A percentile compares a stretch with the other conserved stretches of the same genome.
phyloP scores from a whole-genome alignment of 2,329 filamentous ascomycete species.

The Pseudogymnoascus verrucosus region DNA sequence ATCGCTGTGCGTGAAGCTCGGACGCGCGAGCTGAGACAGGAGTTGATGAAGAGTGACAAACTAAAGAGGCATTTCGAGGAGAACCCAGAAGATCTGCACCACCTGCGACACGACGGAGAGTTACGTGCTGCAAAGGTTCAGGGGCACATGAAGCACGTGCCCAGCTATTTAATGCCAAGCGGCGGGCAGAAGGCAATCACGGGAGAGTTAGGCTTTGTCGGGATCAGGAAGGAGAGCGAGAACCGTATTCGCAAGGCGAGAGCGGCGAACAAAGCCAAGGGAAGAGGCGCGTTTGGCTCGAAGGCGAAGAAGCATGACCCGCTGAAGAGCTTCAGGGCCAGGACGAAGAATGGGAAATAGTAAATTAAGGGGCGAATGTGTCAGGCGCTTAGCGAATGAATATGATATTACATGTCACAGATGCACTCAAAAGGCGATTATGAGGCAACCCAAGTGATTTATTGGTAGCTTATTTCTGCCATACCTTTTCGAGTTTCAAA shows the following conservation, averaged over 20 bases:
- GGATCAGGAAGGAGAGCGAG: conserved; percentile 47
- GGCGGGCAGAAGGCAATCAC: conserved; percentile 64
- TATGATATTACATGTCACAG: neutral
- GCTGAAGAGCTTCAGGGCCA: conserved; percentile 75
- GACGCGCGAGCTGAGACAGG: conserved; percentile 77
- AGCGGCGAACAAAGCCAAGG: conserved; percentile 38
- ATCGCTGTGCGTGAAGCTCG: conserved; percentile 86
- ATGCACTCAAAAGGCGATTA: neutral
- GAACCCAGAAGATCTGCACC: conserved; percentile 80
- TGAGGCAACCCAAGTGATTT: neutral
- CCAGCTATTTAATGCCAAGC: conserved; percentile 79
- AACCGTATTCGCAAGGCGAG: conserved; percentile 36
- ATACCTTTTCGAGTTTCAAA: conserved; percentile 21
- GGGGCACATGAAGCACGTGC: conserved; percentile 85
- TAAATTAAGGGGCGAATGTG: neutral
- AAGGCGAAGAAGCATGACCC: conserved; percentile 62
- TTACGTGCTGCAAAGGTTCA: conserved; percentile 76
- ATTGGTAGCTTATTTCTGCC: neutral
- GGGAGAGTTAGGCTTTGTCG: conserved; percentile 67
- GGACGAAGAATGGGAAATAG: conserved; percentile 58
- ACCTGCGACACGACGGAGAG: conserved; percentile 85
- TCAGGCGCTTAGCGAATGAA: conserved; percentile 3
- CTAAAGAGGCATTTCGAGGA: conserved; percentile 94
- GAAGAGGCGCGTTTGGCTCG: conserved; percentile 38
- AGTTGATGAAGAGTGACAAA: conserved; percentile 89